Percentiles rank a stretch among this genome's conserved stretches.
Evolutionary conservation across 768 basidiomycete genomes (phyloP).

Genomic region (Phylloporus sp.): DNA sequence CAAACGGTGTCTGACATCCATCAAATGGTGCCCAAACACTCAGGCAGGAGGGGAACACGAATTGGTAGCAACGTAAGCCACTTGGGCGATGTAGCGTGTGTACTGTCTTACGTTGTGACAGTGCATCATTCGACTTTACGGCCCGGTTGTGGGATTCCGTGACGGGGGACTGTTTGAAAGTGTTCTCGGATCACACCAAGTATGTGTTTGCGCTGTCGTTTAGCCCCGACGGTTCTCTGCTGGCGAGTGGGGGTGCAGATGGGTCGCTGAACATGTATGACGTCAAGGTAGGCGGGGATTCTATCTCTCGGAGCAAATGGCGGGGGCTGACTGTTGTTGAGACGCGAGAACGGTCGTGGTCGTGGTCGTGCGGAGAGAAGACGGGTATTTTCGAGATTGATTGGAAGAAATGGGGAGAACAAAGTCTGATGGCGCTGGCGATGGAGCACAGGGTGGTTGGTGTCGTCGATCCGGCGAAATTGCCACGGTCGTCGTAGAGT

Average conservation of each 20-base stretch:
- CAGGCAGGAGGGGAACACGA: conserved; percentile 48
- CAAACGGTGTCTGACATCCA: conserved; percentile 54
- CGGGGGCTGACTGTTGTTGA: conserved; percentile 26
- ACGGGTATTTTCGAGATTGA: conserved; percentile 72
- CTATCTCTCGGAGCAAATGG: neutral
- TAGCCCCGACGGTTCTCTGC: conserved; percentile 64
- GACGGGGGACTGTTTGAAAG: conserved; percentile 67
- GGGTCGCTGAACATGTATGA: conserved; percentile 71
- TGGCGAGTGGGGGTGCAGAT: conserved; percentile 78
- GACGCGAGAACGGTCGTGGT: conserved; percentile 49
- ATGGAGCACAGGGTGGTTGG: conserved; percentile 65
- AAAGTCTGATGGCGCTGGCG: conserved; percentile 64
- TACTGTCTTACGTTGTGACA: conserved; percentile 26
- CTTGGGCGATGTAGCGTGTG: neutral
- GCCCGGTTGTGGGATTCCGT: conserved; percentile 79
- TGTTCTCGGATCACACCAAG: conserved; percentile 66
- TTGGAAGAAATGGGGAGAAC: conserved; percentile 54
- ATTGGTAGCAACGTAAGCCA: conserved; percentile 64
- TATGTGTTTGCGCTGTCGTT: conserved; percentile 72
- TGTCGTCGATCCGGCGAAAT: conserved; percentile 54
- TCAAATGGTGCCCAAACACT: conserved; percentile 63
- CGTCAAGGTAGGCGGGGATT: conserved; percentile 52
- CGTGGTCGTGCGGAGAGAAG: conserved; percentile 59
- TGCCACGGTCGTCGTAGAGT: conserved; percentile 3
- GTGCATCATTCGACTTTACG: conserved; percentile 76